Conservation (phyloP, 73 alveolate species). For the Effrenium voratum region DNA sequence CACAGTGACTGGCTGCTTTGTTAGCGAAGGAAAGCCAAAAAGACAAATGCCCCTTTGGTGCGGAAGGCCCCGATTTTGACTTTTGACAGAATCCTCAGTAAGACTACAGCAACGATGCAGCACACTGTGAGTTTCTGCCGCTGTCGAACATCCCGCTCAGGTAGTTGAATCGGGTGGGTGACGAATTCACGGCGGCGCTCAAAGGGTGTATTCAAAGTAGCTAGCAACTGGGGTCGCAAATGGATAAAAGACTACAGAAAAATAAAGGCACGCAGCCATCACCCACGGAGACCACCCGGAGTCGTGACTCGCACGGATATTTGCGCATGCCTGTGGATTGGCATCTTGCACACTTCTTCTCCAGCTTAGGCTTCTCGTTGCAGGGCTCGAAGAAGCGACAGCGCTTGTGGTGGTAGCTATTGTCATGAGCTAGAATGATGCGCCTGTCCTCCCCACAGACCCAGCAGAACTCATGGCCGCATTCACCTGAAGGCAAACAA, state of each 20-base stretch:
- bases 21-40: not conserved
- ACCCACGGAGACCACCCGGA: no score
- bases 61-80: not conserved
- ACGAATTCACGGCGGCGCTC: not conserved
- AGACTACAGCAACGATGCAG: not conserved
- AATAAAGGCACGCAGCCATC: no score
- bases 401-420: conserved; percentile 69
- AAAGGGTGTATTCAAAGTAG: no score
- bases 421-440: conserved; percentile 61
- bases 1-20: conserved; percentile 5
- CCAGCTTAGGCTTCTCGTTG: conserved; percentile 46
- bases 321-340: not conserved
- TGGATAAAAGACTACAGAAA: no score
- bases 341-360: conserved; percentile 40
- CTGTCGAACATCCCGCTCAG: not conserved
- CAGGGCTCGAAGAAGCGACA: conserved; percentile 57
- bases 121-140: not conserved
- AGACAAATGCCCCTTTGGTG: not conserved
- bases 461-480: conserved; percentile 92
- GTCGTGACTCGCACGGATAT: not conserved
- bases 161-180: not conserved
- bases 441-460: conserved; percentile 82
- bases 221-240: no score
- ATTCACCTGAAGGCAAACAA: not conserved
- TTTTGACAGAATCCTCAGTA: not conserved